phyloP scores from a whole-genome alignment of 2,329 filamentous ascomycete species.

The Parastagonospora nodorum region DNA sequence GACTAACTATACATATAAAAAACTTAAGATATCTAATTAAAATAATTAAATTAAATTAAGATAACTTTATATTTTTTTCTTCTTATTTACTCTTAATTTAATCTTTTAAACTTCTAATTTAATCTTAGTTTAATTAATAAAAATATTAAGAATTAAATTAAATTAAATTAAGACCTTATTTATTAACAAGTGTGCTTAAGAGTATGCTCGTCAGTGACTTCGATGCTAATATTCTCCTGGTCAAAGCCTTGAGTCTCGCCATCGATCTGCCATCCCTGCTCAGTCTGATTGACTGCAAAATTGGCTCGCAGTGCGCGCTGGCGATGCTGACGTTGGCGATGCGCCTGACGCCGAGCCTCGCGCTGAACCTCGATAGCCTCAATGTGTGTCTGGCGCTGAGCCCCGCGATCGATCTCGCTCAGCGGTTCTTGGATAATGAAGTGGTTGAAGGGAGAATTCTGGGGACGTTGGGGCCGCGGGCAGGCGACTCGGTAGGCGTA shows the following conservation, averaged over 20 bases:
- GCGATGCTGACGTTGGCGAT: slow-evolving; percentile 36
- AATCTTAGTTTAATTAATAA: too few relatives aligned
- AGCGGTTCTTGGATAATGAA: slow-evolving; percentile 40
- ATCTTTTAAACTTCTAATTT: too few relatives aligned
- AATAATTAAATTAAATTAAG: too few relatives aligned
- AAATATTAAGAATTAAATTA: too few relatives aligned
- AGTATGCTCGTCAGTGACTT: slow-evolving; percentile 42
- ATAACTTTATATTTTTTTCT: too few relatives aligned
- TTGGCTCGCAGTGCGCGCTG: slow-evolving; percentile 36
- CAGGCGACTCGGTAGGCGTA: slow-evolving; percentile 23
- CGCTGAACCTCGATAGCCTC: too few relatives aligned
- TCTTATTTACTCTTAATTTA: too few relatives aligned
- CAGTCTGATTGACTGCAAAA: slow-evolving; percentile 36
- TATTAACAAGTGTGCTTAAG: too few relatives aligned
- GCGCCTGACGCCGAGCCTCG: slow-evolving; percentile 35
- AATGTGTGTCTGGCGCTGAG: too few relatives aligned
- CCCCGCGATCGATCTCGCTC: slow-evolving; percentile 35
- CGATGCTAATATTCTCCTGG: slow-evolving; percentile 42
- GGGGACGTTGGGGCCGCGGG: slow-evolving; percentile 20
- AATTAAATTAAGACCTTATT: too few relatives aligned
- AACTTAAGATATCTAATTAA: too few relatives aligned
- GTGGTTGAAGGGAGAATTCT: slow-evolving; percentile 35
- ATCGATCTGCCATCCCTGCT: slow-evolving; percentile 39
- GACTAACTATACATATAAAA: too few relatives aligned
- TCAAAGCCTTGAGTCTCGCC: slow-evolving; percentile 40